Evolutionary conservation across 306 rosid genomes (phyloP), one percentile per base, ranked within the genome.

Genomic region (Ceratonia siliqua): DNA sequence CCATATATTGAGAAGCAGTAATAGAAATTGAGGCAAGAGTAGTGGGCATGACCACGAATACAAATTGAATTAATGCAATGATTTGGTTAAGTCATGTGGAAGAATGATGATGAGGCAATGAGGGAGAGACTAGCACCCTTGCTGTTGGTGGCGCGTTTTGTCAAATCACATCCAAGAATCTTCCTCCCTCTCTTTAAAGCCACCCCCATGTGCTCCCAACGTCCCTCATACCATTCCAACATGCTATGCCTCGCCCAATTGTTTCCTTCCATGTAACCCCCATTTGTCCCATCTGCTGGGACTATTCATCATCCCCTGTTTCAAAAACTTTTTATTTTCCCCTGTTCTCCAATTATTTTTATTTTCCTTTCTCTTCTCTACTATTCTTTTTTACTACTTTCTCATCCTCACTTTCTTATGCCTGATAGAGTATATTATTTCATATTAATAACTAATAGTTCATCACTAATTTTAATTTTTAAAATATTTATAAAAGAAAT

Each of bases 141-240:
- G 14, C 13, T 39, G n/a, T 61, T 71, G 71, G 62, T 70, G 68
- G 38, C 62, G 62, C 54, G 69, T 78, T 62, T 62, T 17, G 45
- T 33, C 15, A 33, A 17, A 78, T 76, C 75, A 62, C 80, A 54
- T 72, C 73, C 42, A 59, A 59, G 43, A 59, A 59, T 59, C 25
- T 22, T 11, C 43, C 4, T 64, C 69, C 10, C 45, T 20, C 39
- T 64, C 43, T 38, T 12, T 14, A 15, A 64, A 57, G 65, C 33
- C 36, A 59, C 35, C 61, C 30, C 76, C 89, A 85, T 82, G 89
- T 79, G 89, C 89, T 75, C 43, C 66, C 82, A 77, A 75, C 74
- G 35, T n/a, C n/a, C n/a, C n/a, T n/a, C n/a, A n/a, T n/a, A n/a
- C n/a, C n/a, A n/a, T n/a, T n/a, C n/a, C n/a, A n/a, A n/a, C n/a